Evolutionary conservation across 1,284 basidiomycete species (phyloP), one percentile per base, ranked within the genome.

Genomic region (Afroboletus lepidellus): DNA sequence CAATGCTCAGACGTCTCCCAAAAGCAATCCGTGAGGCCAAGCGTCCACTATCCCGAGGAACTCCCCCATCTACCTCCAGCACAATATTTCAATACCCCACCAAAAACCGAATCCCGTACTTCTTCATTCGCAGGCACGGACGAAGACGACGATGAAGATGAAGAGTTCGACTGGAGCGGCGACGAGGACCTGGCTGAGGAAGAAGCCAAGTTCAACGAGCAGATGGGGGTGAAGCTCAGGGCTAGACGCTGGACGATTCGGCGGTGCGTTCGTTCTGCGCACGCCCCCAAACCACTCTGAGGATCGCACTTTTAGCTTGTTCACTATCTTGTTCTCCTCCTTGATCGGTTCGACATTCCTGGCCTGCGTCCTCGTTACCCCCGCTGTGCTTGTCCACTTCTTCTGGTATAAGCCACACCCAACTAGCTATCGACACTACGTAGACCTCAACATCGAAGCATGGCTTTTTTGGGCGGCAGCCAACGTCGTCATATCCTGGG

Each of bases 391-490:
- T 45, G 64, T 89, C 47, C 78, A 85, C 59, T 82, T 86, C 66
- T 80, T 78, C 64, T 90, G 85, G 81, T 85, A 84, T 60, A 77
- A 80, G 42, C 77, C 77, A 0, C 63, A 83, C 53, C 79, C 77
- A 9, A 80, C 79, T 15, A 73, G 76, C 8, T 71, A 81, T 57
- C 77, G 86, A 15, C 74, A 71, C 33, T 87, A 78, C 58, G 76
- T 87, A 54, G 77, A 77, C 46, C 76, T 84, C 56, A 90, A 88
- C 62, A 69, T 89, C 45, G 76, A 87, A 60, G 84, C 85, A 11
- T 90, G 87, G 87, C 72, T 89, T 7, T 87, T 87, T 67, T 90
- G 88, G 87, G 81, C 80, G 9, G 87, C 87, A 3, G 78, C 84
- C 32, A 90, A 90, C 65, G 70, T 90, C 46, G 69, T 86, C 51